Conservation (phyloP, 2,329 filamentous ascomycete species). For the Arthroderma sp. region DNA sequence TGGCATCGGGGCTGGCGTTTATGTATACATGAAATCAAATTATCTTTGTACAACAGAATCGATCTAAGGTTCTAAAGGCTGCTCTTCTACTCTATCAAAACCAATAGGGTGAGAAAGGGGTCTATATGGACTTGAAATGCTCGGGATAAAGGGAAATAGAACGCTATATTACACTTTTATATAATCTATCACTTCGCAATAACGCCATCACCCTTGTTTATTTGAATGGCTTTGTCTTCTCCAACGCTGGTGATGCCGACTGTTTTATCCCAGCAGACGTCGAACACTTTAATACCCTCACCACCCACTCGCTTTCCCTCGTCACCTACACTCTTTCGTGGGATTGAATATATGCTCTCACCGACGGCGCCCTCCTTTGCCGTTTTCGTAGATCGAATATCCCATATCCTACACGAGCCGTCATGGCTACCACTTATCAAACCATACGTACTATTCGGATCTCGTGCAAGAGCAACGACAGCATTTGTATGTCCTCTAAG, state of each 20-base stretch:
- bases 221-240: slow-evolving; percentile 88
- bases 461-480: slow-evolving; percentile 45
- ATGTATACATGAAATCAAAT: too few species aligned
- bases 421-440: slow-evolving; percentile 84
- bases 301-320: slow-evolving; percentile 54
- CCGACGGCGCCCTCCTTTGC: slow-evolving; percentile 46
- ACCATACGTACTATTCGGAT: slow-evolving; percentile 61
- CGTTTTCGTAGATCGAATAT: slow-evolving; percentile 58
- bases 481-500: slow-evolving; percentile 75
- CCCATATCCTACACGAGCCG: slow-evolving; percentile 87
- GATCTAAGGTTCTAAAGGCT: too few species aligned
- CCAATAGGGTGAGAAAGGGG: too few species aligned
- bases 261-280: slow-evolving; percentile 69
- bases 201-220: slow-evolving; percentile 56
- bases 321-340: slow-evolving; percentile 56
- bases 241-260: slow-evolving; percentile 84
- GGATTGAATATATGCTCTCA: slow-evolving; percentile 64
- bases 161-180: too few species aligned
- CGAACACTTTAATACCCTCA: slow-evolving; percentile 81
- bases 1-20: too few species aligned
- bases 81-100: too few species aligned
- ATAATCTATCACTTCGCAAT: slow-evolving; percentile 16
- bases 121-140: too few species aligned
- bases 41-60: too few species aligned
- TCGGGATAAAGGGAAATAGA: too few species aligned